Evolutionary conservation across 768 basidiomycete species (phyloP).

Genomic region (Podaxis sp.): DNA sequence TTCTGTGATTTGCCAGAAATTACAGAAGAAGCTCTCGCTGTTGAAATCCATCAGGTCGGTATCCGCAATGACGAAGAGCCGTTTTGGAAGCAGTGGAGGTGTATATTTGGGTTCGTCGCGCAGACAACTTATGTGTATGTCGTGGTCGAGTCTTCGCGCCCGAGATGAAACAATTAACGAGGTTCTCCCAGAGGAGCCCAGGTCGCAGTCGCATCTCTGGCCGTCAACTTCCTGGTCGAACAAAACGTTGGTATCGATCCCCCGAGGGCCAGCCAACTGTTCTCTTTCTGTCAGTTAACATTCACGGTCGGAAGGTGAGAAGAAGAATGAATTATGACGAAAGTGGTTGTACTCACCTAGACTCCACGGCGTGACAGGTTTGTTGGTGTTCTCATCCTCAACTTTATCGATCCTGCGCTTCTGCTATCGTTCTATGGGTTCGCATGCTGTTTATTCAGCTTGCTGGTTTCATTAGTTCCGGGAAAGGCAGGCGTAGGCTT

Average conservation of each 20-base stretch:
- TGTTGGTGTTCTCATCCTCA: constrained; percentile 57
- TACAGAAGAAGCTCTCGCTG: constrained; percentile 59
- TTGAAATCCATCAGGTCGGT: constrained; percentile 42
- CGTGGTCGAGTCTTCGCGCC: background rate
- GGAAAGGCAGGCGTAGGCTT: constrained; percentile 58
- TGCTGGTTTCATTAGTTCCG: constrained; percentile 47
- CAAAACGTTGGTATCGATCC: constrained; percentile 53
- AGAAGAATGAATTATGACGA: constrained; percentile 13
- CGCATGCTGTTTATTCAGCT: constrained; percentile 48
- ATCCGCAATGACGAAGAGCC: constrained; percentile 43
- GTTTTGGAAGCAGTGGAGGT: constrained; percentile 69
- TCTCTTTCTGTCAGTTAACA: constrained; percentile 72
- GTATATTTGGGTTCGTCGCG: constrained; percentile 70
- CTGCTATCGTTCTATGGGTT: constrained; percentile 53
- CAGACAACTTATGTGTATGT: constrained; percentile 66
- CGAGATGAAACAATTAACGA: background rate
- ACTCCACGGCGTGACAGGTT: constrained; percentile 37
- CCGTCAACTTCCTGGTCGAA: constrained; percentile 69
- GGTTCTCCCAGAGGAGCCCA: constrained; percentile 48
- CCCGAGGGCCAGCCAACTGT: constrained; percentile 57
- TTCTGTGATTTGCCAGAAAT: constrained; percentile 71
- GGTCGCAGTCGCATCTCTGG: constrained; percentile 64
- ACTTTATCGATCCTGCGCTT: constrained; percentile 64
- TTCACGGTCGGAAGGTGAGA: constrained; percentile 57
- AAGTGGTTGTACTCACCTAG: background rate